Evolutionary conservation across 768 basidiomycete genomes (phyloP), one percentile per base, ranked within the genome.

Genomic region (Trichaptum fuscoviolaceum): DNA sequence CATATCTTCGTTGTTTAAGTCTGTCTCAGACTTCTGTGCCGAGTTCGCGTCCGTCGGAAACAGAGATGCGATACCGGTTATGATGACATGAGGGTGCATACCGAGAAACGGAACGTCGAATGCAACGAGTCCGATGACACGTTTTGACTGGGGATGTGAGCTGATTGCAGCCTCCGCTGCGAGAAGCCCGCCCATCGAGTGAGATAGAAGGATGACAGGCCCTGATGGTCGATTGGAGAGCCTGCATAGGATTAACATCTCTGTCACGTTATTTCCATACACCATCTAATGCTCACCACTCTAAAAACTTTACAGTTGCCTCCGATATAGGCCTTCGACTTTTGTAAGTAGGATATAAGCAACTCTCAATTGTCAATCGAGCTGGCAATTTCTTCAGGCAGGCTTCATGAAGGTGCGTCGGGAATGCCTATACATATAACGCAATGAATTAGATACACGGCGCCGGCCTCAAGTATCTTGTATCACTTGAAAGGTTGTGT

Each of bases 131-230:
- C 83, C 86, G 1, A 85, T 69, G 57, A 86, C 84, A 6, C 84
- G 81, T 35, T 74, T 77, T 0, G 80, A 77, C 66, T 74, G 74
- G 69, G 66, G 68, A 35, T 78, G 80, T 0, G 73, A 64, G 66
- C 82, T 75, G 0, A 80, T 82, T 0, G 83, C 85, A 1, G 85
- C 85, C 58, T 86, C 85, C 4, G 84, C 85, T 5, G 83, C 85
- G 1, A 87, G 77, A 6, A 87, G 77, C 2, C 86, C 86, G 23
- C 86, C 86, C 86, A 87, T 86, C 5, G 86, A 87, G 71, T 87
- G 86, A 0, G 80, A 84, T 1, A 85, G 35, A 1, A 87, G 75
- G 62, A 87, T 85, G 12, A 86, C 83, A 35, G 82, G 84, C 0
- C 85, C 86, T 4, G 80, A 77, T 23, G 84, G 83, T 70, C 85